phyloP scores from a whole-genome alignment of 2,329 filamentous ascomycete species.

The Chrysoporthe deuterocubensis region DNA sequence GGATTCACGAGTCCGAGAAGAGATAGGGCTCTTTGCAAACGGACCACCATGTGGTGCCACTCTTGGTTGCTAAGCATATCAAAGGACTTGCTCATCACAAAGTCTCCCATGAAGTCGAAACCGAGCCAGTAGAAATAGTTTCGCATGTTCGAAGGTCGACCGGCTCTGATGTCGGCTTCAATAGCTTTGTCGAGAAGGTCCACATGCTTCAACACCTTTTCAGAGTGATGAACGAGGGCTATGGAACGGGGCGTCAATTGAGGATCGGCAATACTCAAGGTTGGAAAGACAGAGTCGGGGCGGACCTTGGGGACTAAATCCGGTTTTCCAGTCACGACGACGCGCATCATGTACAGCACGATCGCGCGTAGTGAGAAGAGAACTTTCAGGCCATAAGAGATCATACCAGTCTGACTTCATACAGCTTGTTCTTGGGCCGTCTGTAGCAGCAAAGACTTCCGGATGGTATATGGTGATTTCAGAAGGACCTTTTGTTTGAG shows the following conservation, averaged over 20 bases:
- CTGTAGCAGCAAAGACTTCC: slow-evolving; percentile 32
- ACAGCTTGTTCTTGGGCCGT: slow-evolving; percentile 34
- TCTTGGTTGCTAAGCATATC: slow-evolving; percentile 37
- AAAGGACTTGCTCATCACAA: slow-evolving; percentile 43
- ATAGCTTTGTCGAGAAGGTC: slow-evolving; percentile 31
- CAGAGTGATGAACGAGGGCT: neutral
- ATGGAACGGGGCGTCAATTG: neutral
- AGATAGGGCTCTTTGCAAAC: slow-evolving; percentile 34
- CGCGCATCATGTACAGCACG: slow-evolving; percentile 31
- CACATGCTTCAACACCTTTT: neutral
- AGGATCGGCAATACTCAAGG: neutral
- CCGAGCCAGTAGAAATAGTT: slow-evolving; percentile 37
- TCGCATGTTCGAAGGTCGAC: slow-evolving; percentile 28
- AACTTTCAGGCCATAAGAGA: slow-evolving; percentile 31
- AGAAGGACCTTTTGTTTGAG: slow-evolving; percentile 1
- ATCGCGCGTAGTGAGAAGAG: slow-evolving; percentile 32
- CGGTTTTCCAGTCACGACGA: neutral
- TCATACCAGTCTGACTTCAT: slow-evolving; percentile 37
- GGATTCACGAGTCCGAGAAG: slow-evolving; percentile 38
- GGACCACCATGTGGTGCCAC: slow-evolving; percentile 37
- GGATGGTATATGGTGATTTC: slow-evolving; percentile 36
- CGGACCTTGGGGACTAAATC: slow-evolving; percentile 3
- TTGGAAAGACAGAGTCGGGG: neutral
- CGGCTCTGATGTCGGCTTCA: slow-evolving; percentile 27
- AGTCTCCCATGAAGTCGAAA: slow-evolving; percentile 43